Base-by-base conservation (phyloP, 2,329 filamentous ascomycete genomes). In the Sporothrix humicola region DNA sequence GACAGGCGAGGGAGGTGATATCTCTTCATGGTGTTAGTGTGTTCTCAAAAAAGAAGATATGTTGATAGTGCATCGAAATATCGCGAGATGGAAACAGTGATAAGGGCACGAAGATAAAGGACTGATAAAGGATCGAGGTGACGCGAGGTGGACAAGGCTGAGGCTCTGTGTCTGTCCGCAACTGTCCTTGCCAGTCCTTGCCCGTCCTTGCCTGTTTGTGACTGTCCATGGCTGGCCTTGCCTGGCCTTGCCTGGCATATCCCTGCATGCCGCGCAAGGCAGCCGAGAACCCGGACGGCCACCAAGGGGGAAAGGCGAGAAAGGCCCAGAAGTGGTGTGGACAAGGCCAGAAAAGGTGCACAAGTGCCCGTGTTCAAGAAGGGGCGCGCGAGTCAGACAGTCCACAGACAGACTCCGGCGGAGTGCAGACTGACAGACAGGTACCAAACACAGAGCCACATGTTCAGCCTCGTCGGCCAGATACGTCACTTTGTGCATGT, bases 21-120 rank as follows among this genome's bases (percentile, higher is more conserved):
- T 50, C n/a, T 46, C 42, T 72, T 72, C 71, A 72, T 72, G 31
- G 20, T 72, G 48, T 72, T 3, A 72, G 71, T 44, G 48, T 52
- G 69, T 44, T 7, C 42, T 20, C 3, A 31, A 23, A 9, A 7
- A 20, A 46, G 7, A 56, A 1, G 13, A 17, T 42, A 20, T 23
- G 48, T 26, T 37, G 37, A 66, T 1, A 65, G 42, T 48, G 61
- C 61, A 26, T 66, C n/a, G 42, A 26, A 37, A 37, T 37, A 66
- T 48, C 10, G 15, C 23, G 61, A 26, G 3, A 48, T 26, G 17
- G 15, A 26, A 42, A 8, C 15, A 48, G n/a, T 66, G 61, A 26
- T 48, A 66, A 46, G 42, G 61, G 23, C 8, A 20, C 10, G 10
- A 66, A 66, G 61, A 66, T 48, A 66, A 48, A 66, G 61, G 61